Evolutionary conservation across 176 grass and related monocot genomes (phyloP), one percentile per base, ranked within the genome.

Genomic region (Tillandsia leiboldiana): DNA sequence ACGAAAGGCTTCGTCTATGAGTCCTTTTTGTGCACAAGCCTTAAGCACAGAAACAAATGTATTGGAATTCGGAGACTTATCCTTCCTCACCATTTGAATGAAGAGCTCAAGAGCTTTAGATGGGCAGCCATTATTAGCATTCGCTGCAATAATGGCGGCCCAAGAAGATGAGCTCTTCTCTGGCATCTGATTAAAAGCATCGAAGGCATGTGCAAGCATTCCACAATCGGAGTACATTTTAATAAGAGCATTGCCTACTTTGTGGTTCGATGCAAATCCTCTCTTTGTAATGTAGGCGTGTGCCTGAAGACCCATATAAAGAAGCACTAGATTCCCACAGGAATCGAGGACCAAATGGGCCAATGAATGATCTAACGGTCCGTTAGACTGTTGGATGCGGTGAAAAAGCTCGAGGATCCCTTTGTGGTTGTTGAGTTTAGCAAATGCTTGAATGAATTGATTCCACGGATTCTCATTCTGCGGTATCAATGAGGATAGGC

Each of bases 171-270:
- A 75, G 66, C 51, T 78, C 70, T 83, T 91, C 48, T 71, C 67
- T 61, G 80, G 58, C 70, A 78, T 87, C 24, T 75, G 57, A 48
- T 73, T 81, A 49, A 91, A 91, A 51, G 63, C 80, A 65, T 87
- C 78, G 27, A 69, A 67, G 13, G 88, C 84, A 71, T 87, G 26
- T 15, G 11, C 62, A 12, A 91, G 84, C 51, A 67, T 83, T 72
- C 88, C 70, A 51, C 77, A 87, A 61, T 51, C 52, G 1, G 84
- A 91, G 73, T 91, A 91, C 87, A 91, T 91, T 26, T 86, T 69
- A 6, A 91, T 83, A n/a, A 91, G 80, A 28, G 73, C 42, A 80
- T 69, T 81, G 54, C 58, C 75, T 22, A 72, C 72, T 49, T 65
- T 71, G 53, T 62, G 48, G 51, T 73, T 12, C 33, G 69, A 83